phyloP scores from a whole-genome alignment of 805 yeast genomes.

The Spathaspora hagerdaliae region DNA sequence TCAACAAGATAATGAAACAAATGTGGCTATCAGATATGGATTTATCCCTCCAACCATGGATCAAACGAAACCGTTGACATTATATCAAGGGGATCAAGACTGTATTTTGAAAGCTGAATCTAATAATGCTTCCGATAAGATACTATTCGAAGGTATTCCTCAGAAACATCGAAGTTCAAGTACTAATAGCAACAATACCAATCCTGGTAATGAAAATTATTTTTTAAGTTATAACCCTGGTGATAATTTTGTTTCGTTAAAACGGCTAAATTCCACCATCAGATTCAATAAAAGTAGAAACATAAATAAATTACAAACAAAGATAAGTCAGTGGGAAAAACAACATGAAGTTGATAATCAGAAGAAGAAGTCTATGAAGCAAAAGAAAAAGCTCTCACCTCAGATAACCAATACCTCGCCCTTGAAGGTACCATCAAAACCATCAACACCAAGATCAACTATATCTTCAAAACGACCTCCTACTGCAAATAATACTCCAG shows the following conservation, averaged over 20 bases:
- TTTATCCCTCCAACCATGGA: slow-evolving; percentile 40
- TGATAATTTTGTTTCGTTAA: slow-evolving; percentile 16
- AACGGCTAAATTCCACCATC: slow-evolving; percentile 26
- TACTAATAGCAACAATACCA: neutral
- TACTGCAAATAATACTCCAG: slow-evolving; percentile 12
- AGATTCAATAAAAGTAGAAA: slow-evolving; percentile 37
- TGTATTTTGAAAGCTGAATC: slow-evolving; percentile 29
- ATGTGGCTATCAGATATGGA: slow-evolving; percentile 35
- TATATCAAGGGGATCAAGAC: slow-evolving; percentile 31
- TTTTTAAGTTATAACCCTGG: slow-evolving; percentile 21
- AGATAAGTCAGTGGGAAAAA: slow-evolving; percentile 20
- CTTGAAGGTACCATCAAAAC: neutral
- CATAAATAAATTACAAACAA: slow-evolving; percentile 21
- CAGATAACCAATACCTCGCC: neutral
- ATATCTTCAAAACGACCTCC: slow-evolving; percentile 11
- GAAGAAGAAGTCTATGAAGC: slow-evolving; percentile 3
- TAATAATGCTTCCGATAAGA: slow-evolving; percentile 13
- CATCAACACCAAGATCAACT: neutral
- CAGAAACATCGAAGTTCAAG: slow-evolving; percentile 20
- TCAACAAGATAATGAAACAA: neutral
- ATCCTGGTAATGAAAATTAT: slow-evolving; percentile 22
- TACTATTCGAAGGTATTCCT: slow-evolving; percentile 37
- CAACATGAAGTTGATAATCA: slow-evolving; percentile 2
- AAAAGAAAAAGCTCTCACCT: neutral
- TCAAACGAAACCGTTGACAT: slow-evolving; percentile 24